Evolutionary conservation across 1,139 yeast species (phyloP), one percentile per base, ranked within the genome.

Genomic region (Magnusiomyces sp.): DNA sequence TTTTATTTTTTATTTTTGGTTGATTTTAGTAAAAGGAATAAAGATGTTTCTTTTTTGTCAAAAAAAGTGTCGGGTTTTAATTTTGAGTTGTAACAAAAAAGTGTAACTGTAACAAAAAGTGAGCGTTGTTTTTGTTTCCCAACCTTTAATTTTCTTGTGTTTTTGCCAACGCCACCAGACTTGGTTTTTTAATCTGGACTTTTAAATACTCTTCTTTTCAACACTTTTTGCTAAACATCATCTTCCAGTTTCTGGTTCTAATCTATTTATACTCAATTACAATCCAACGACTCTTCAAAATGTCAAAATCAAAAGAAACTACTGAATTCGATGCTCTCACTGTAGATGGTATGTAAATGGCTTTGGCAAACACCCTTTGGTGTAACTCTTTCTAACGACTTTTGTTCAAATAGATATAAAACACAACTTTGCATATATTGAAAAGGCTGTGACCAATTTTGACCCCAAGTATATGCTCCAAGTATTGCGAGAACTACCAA

Each of bases 391-490:
- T 17, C 14, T 38, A 38, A 16, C 40, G 19, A 17, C 11, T 0
- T 61, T 61, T n/a, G n/a, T n/a, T n/a, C n/a, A n/a, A n/a, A n/a
- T 50, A 50, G 82, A 80, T 57, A 73, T 80, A 59, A 77, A 75
- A 55, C 75, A 69, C 57, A 71, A 77, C 46, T 77, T 80, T 58
- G 71, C 71, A 31, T 73, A 80, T 53, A 73, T 85, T 56, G 75
- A 75, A 53, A 83, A 83, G 65, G 88, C 95, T 1, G 86, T 88
- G 5, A 68, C 79, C 48, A 80, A 81, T 52, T 81, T 81, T 62
- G 98, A 92, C 67, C 87, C 95, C 58, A 80, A 97, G 57, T 87
- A 83, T 67, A 80, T 92, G 47, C 77, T 94, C 66, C 85, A 85
- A 63, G 92, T 88, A 16, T 76, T 92, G 57, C 81, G 96, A 58